Percentiles rank a stretch among this genome's conserved stretches.
Conservation (phyloP, 2,329 filamentous ascomycete species). For the Monosporascus sp. region DNA sequence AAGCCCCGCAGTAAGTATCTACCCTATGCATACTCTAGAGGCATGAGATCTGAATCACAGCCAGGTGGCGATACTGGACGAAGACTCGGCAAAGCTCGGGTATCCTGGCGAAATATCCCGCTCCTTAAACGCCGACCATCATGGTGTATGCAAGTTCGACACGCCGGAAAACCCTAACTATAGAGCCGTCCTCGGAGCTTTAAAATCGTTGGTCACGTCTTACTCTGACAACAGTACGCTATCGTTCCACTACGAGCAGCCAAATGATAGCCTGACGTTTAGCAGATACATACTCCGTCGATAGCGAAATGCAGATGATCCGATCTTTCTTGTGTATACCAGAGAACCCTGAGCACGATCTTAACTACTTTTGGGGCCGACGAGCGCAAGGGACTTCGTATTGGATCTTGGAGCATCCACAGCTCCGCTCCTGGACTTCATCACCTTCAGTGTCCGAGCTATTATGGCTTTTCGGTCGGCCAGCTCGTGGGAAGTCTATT, state of each 20-base stretch:
- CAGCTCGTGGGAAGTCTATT: slow-evolving; percentile 9
- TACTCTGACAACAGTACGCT: neutral
- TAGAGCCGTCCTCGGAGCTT: slow-evolving; percentile 1
- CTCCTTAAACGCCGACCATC: slow-evolving; percentile 4
- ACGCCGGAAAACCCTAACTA: slow-evolving; percentile 4
- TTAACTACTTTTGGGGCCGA: slow-evolving; percentile 1
- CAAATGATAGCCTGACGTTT: neutral
- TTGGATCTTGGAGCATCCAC: slow-evolving; percentile 5
- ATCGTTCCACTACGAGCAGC: neutral
- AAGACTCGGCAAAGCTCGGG: slow-evolving; percentile 5
- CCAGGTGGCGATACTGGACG: slow-evolving; percentile 3
- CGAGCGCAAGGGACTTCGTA: slow-evolving; percentile 6
- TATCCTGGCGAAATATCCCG: slow-evolving; percentile 6
- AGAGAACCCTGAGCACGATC: slow-evolving; percentile 1
- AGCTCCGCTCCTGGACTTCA: neutral
- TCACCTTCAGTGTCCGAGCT: neutral
- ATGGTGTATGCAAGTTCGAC: slow-evolving; percentile 6
- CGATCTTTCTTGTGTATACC: neutral
- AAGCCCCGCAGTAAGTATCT: slow-evolving; percentile 1
- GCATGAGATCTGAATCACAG: neutral
- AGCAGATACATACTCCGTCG: neutral
- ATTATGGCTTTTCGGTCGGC: slow-evolving; percentile 8
- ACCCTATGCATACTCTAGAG: neutral
- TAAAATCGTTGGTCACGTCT: slow-evolving; percentile 2
- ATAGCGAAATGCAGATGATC: neutral